phyloP scores from a whole-genome alignment of 192 early-diverging fungal genomes.

The Dissophora ornata region DNA sequence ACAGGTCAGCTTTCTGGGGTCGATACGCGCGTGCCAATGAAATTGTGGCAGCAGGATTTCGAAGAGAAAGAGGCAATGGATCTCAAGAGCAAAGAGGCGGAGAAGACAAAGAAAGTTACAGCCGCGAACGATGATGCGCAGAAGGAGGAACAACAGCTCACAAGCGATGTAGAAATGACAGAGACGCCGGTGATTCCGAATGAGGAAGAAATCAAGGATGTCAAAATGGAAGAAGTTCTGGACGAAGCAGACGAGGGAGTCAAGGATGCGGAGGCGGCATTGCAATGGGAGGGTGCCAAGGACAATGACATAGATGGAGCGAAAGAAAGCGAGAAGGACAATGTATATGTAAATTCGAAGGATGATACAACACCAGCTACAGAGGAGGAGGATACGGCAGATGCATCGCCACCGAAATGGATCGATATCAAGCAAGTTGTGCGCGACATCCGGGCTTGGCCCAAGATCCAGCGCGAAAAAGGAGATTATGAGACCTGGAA shows the following conservation, averaged over 20 bases:
- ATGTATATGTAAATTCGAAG: not conserved
- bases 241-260: not conserved
- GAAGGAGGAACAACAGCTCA: too few species aligned
- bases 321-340: slow-evolving; percentile 1
- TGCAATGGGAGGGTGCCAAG: not conserved
- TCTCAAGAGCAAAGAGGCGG: not conserved
- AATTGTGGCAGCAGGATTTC: slow-evolving; percentile 36
- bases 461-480: slow-evolving; percentile 10
- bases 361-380: not conserved
- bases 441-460: slow-evolving; percentile 36
- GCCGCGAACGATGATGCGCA: too few species aligned
- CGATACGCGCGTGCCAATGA: slow-evolving; percentile 31
- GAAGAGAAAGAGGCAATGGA: slow-evolving; percentile 1
- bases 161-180: not conserved
- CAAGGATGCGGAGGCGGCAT: not conserved
- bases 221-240: not conserved
- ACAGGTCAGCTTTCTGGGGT: slow-evolving; percentile 11
- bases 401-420: not conserved
- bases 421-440: slow-evolving; percentile 40
- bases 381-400: not conserved
- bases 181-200: not conserved
- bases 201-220: not conserved
- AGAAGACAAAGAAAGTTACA: not conserved
- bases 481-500: slow-evolving; percentile 35
- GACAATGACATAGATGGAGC: not conserved